Conservation (phyloP, 2,329 filamentous ascomycete genomes). For the Hypoxylon sp. region DNA sequence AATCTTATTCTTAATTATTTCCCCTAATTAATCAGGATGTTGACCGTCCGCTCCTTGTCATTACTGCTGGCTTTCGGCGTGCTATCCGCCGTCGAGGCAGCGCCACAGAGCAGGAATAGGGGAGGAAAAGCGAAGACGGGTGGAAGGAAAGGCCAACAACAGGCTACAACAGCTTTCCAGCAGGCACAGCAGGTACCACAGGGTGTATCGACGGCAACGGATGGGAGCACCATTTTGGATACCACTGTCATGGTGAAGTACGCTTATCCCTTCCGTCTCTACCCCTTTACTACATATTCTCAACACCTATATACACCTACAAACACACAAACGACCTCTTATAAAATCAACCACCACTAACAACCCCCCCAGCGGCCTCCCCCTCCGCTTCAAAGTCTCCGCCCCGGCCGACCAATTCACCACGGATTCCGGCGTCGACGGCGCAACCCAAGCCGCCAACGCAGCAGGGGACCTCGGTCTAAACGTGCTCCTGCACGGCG, state of each 20-base stretch:
- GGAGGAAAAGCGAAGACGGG: conserved; percentile 30
- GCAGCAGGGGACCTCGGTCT: conserved; percentile 61
- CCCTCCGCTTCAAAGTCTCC: conserved; percentile 69
- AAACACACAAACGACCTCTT: neutral
- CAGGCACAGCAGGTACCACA: conserved; percentile 53
- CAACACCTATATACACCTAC: neutral
- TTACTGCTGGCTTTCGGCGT: conserved; percentile 42
- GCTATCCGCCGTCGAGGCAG: conserved; percentile 46
- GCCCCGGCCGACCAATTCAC: conserved; percentile 69
- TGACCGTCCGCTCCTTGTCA: conserved; percentile 49
- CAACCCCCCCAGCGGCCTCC: conserved; percentile 59
- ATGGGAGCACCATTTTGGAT: conserved; percentile 70
- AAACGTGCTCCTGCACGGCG: conserved; percentile 72
- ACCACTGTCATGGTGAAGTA: conserved; percentile 69
- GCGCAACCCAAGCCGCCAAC: conserved; percentile 55
- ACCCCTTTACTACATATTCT: neutral
- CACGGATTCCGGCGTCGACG: conserved; percentile 63
- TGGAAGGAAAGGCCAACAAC: conserved; percentile 28
- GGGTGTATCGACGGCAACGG: conserved; percentile 62
- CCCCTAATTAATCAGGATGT: conserved; percentile 43
- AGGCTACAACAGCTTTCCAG: conserved; percentile 48
- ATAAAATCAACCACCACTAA: neutral
- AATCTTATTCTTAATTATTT: conserved; percentile 22
- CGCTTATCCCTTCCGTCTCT: conserved; percentile 31
- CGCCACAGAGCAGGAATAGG: conserved; percentile 43